phyloP scores from a whole-genome alignment of 306 rosid species.

The Malus fusca region DNA sequence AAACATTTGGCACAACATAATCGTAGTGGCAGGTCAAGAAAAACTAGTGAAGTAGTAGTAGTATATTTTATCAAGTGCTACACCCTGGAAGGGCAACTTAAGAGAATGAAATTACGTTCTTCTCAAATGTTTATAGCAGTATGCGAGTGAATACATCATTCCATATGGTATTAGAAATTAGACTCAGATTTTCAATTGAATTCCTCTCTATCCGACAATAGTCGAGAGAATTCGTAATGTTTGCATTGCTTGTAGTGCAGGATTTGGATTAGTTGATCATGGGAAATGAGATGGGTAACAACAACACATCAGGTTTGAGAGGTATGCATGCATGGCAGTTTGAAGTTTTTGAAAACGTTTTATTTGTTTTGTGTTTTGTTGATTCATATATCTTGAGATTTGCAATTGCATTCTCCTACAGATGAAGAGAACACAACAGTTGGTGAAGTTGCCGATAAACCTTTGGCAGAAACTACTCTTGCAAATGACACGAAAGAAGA shows the following conservation, averaged over 20 bases:
- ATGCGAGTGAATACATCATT: slow-evolving; percentile 49
- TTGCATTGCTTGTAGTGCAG: slow-evolving; percentile 41
- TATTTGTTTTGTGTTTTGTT: background rate
- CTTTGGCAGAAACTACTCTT: slow-evolving; percentile 15
- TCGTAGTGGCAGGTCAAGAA: slow-evolving; percentile 51
- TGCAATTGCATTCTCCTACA: background rate
- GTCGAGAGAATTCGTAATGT: background rate
- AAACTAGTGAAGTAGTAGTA: slow-evolving; percentile 8
- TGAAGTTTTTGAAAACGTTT: background rate
- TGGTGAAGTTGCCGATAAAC: slow-evolving; percentile 29
- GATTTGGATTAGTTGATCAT: slow-evolving; percentile 49
- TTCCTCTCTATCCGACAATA: slow-evolving; percentile 14
- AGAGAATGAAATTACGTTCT: slow-evolving; percentile 30
- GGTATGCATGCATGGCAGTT: slow-evolving; percentile 30
- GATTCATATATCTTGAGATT: background rate
- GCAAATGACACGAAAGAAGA: slow-evolving; percentile 22
- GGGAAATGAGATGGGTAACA: slow-evolving; percentile 92
- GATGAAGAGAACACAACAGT: slow-evolving; percentile 3
- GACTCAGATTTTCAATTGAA: slow-evolving; percentile 13
- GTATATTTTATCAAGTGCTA: slow-evolving; percentile 24
- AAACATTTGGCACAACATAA: slow-evolving; percentile 20
- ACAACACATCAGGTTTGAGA: slow-evolving; percentile 50
- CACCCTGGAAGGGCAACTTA: slow-evolving; percentile 51
- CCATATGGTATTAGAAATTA: slow-evolving; percentile 44
- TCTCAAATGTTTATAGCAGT: slow-evolving; percentile 17